Base-by-base conservation (phyloP, 106 monocot species). In the Dendrobium nobile region DNA sequence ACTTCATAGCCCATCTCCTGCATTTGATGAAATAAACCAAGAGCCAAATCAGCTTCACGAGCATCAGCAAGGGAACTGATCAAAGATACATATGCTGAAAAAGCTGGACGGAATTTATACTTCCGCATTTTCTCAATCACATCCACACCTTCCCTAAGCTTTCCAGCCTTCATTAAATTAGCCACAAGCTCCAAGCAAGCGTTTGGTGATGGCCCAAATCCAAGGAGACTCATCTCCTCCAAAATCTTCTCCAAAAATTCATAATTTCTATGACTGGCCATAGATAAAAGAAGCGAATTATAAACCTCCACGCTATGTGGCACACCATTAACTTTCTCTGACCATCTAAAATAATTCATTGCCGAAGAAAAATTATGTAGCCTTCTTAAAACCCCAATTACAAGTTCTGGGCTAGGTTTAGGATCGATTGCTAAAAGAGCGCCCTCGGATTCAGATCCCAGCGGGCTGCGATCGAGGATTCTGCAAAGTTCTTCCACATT, bases 1-100 rank as follows among this genome's bases (percentile, higher is more conserved):
- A 99, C 88, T 82, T 93, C 93, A 75, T 99, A 95, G 45, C 99
- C 99, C n/a, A 95, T 48, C 77, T 95, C 95, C 75, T 95, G 95
- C 99, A 99, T 99, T 78, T 99, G 93, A 43, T 90, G 84, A 54
- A 99, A 95, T 85, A 99, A 80, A 26, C 82, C 73, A n/a, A 99
- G 87, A 1, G 95, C 92, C 41, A 87, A 64, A 80, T 95, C 99
- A 4, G 93, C 83, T 77, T 93, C 87, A 33, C 75, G 84, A 1
- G 88, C 84, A 43, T 99, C 91, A 22, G 99, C 92, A 64, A 99
- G 88, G 9, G 99, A 89, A 67, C 90, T 91, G 42, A 99, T 95
- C 82, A 99, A 75, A 48, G 82, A 85, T 9, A 87, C 90, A 54
- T 99, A 99, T 13, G 95, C 90, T n/a, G 95, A 99, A 88, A 90